Evolutionary conservation across 2,329 filamentous ascomycete species (phyloP), one percentile per base, ranked within the genome.

Genomic region (Fusarium miscanthi): DNA sequence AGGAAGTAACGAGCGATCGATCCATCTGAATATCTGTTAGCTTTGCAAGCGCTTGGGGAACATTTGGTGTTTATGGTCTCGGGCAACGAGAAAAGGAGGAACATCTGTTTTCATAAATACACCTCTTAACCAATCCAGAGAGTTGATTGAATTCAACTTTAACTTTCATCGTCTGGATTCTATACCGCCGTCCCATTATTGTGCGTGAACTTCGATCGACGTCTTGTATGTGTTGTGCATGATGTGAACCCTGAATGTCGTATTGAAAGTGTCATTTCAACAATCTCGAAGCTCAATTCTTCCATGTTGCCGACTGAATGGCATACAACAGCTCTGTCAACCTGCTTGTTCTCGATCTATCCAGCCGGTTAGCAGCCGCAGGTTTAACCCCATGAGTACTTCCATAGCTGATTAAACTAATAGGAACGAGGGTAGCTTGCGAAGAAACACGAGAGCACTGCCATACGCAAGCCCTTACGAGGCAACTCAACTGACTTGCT

Each of bases 11-110:
- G 63, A 31, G 59, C 43, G 40, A 59, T 59, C 43, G 43, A 59
- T 38, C 42, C 48, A 59, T 63, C 70, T 70, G 57, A 42, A 73
- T 67, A 70, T 58, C 30, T 66, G 56, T 74, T 68, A 76, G 74
- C 64, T 67, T 68, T 65, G 59, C 46, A 59, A 69, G 59, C 58
- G 70, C 53, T 54, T 65, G 59, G 74, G 57, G 59, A 72, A 31
- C 51, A 61, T 74, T 51, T 49, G 72, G 70, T 72, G 67, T 76
- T 76, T 57, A 68, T 54, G 49, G 66, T 62, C 70, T 54, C 42
- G 57, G 43, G 51, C 37, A 66, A 61, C 40, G 43, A 66, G 63
- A 66, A 70, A 63, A 67, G 57, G 73, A 64, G 59, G 66, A 59
- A 49, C 37, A 45, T 65, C 27, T 74, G 58, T 52, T 74, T 75